phyloP scores from a whole-genome alignment of 2,329 filamentous ascomycete species.

The Penicillium sp. region DNA sequence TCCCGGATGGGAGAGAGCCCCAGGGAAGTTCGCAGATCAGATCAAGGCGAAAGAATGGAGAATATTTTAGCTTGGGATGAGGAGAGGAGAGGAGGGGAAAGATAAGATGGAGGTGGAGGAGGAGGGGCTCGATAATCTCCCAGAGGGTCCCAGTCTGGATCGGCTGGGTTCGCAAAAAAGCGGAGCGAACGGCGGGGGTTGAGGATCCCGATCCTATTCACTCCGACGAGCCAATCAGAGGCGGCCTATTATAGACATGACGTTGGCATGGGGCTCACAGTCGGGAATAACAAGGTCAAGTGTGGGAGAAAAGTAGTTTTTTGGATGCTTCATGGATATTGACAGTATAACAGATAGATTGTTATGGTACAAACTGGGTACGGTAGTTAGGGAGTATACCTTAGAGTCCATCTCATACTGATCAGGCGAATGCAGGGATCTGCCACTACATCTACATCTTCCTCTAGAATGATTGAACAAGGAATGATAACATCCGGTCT shows the following conservation, averaged over 20 bases:
- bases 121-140: not conserved
- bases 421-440: no score
- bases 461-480: not conserved
- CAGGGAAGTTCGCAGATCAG: not conserved
- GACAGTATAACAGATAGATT: no score
- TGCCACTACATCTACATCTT: no score
- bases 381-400: no score
- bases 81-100: constrained; percentile 8
- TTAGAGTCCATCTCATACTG: no score
- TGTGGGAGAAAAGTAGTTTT: no score
- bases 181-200: constrained; percentile 2
- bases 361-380: no score
- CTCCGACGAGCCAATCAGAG: constrained; percentile 2
- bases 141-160: not conserved
- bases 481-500: constrained; percentile 18
- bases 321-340: no score
- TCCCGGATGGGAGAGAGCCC: not conserved
- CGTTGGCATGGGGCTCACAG: not conserved
- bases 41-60: not conserved
- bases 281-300: no score
- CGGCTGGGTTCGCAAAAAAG: constrained; percentile 2
- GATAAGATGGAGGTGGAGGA: constrained; percentile 5
- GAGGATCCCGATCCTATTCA: constrained; percentile 2
- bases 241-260: not conserved
- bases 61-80: not conserved